These are phyloP conservation scores for Carpinus fangiana DNA, from an alignment of 306 rosid genomes.

Conservation along the genomic window DNA sequence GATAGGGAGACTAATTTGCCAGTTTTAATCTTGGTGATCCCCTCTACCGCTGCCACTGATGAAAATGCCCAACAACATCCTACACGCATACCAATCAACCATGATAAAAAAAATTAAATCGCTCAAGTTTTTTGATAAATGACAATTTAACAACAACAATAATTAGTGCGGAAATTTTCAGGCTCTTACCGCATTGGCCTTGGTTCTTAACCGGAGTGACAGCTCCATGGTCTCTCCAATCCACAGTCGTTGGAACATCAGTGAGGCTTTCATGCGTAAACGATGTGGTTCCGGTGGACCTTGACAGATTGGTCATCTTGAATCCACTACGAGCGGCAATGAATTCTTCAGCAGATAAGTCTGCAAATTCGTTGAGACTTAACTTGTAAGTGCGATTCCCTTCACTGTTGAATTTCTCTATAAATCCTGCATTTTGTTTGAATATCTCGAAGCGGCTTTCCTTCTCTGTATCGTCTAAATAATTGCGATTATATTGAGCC, in stretches of 20 bases:
- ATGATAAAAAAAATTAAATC: neutral
- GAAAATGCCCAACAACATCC: constrained; percentile 35
- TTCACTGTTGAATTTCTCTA: constrained; percentile 37
- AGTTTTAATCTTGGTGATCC: constrained; percentile 17
- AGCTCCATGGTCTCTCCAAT: constrained; percentile 41
- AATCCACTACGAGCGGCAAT: constrained; percentile 28
- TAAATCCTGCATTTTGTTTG: constrained; percentile 26
- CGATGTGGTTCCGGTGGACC: neutral
- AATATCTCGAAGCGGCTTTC: constrained; percentile 33
- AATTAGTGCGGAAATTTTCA: too few relatives aligned
- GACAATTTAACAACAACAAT: too few relatives aligned
- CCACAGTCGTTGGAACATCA: constrained; percentile 21
- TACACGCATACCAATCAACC: neutral
- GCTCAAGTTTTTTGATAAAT: too few relatives aligned
- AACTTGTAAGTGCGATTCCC: constrained; percentile 34
- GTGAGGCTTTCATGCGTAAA: constrained; percentile 14
- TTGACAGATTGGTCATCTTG: neutral
- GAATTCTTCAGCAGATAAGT: constrained; percentile 44
- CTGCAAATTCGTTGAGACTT: constrained; percentile 34
- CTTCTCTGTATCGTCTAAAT: constrained; percentile 26
- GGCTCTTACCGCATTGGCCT: constrained; percentile 28
- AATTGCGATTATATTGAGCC: constrained; percentile 5
- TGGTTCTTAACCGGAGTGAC: constrained; percentile 39
- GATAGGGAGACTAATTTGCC: constrained; percentile 30
- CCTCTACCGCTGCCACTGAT: constrained; percentile 28